Conservation (phyloP, 352 stramenopile genomes). For the Pythium grandisporangium region DNA sequence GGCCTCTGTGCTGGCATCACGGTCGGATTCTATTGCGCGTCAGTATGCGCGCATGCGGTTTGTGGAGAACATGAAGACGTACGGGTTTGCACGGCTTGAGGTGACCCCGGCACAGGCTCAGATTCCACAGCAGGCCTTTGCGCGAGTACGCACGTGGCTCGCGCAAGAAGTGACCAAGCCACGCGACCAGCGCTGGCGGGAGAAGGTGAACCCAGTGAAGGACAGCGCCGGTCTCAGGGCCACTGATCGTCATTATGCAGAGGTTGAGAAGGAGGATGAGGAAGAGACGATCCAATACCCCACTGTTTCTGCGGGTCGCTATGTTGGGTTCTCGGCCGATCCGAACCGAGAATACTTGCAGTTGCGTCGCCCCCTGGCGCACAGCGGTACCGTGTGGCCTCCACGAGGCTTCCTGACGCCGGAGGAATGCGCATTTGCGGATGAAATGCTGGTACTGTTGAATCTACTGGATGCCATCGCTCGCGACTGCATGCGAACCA, state of each 20-base stretch:
- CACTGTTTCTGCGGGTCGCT: slow-evolving; percentile 49
- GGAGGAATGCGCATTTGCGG: slow-evolving; percentile 40
- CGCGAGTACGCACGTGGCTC: slow-evolving; percentile 53
- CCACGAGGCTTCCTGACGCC: slow-evolving; percentile 58
- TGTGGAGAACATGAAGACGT: slow-evolving; percentile 60
- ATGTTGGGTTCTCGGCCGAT: slow-evolving; percentile 65
- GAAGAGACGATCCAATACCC: slow-evolving; percentile 14
- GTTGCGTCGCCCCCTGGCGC: slow-evolving; percentile 45
- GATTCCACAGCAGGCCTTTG: slow-evolving; percentile 46
- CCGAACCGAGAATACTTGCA: slow-evolving; percentile 77
- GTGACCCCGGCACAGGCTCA: slow-evolving; percentile 54
- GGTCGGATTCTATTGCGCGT: slow-evolving; percentile 31
- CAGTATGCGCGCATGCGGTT: slow-evolving; percentile 47
- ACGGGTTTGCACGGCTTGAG: slow-evolving; percentile 59
- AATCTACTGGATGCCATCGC: slow-evolving; percentile 54
- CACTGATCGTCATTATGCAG: too few relatives aligned
- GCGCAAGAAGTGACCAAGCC: slow-evolving; percentile 35
- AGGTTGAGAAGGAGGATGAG: neutral
- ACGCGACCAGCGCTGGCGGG: slow-evolving; percentile 46
- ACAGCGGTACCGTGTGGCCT: slow-evolving; percentile 70
- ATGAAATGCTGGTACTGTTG: slow-evolving; percentile 44
- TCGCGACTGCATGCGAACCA: slow-evolving; percentile 65
- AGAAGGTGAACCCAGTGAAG: slow-evolving; percentile 41
- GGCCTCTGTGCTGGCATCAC: slow-evolving; percentile 19
- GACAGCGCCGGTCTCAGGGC: slow-evolving; percentile 5